Evolutionary conservation across 106 monocot genomes (phyloP).

Genomic region (Platanthera zijinensis): DNA sequence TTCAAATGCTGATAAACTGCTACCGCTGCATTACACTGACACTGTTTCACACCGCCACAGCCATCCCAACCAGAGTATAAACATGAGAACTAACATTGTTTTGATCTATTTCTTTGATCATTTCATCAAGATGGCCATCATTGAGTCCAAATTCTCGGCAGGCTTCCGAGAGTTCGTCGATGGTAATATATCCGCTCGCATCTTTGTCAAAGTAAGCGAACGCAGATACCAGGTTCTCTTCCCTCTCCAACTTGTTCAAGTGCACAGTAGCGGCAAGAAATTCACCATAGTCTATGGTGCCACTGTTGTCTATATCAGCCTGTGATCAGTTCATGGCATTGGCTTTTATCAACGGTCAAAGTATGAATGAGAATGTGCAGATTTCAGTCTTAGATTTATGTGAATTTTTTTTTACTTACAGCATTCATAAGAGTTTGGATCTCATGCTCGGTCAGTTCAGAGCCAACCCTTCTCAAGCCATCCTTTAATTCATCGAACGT

Average conservation of each 20-base stretch:
- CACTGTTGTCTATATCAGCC: slow-evolving; percentile 92
- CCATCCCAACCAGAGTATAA: neutral
- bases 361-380: neutral
- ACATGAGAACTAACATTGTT: slow-evolving; percentile 40
- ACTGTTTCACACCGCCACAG: neutral
- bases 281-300: slow-evolving; percentile 89
- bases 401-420: slow-evolving; percentile 26
- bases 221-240: slow-evolving; percentile 70
- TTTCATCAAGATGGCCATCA: slow-evolving; percentile 76
- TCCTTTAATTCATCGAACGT: slow-evolving; percentile 76
- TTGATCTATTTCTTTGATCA: slow-evolving; percentile 86
- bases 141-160: slow-evolving; percentile 61
- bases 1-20: neutral
- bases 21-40: no score
- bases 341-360: neutral
- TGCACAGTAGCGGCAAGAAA: slow-evolving; percentile 87
- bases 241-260: slow-evolving; percentile 82
- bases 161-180: slow-evolving; percentile 79
- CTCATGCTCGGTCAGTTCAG: slow-evolving; percentile 50
- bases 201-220: slow-evolving; percentile 90
- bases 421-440: slow-evolving; percentile 67
- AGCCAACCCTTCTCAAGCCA: slow-evolving; percentile 62
- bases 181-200: slow-evolving; percentile 82
- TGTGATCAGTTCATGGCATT: slow-evolving; percentile 12
- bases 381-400: neutral